Percentiles rank a stretch among this genome's conserved stretches.
phyloP scores from a whole-genome alignment of 169 alveolate genomes.

The Eimeria maxima region DNA sequence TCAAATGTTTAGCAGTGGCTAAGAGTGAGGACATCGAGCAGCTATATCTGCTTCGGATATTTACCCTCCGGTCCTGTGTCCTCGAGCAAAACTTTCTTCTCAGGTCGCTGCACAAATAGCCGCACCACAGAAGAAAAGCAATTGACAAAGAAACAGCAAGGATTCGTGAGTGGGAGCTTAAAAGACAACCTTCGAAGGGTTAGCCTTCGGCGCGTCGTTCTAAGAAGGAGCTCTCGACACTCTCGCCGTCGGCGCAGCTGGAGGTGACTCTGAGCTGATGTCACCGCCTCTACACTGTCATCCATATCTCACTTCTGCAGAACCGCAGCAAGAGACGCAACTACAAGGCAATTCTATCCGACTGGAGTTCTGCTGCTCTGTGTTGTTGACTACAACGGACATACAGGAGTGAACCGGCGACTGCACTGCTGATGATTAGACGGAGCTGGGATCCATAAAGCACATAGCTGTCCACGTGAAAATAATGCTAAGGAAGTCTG shows the following conservation, averaged over 20 bases:
- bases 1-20: too few relatives aligned
- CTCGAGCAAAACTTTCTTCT: neutral
- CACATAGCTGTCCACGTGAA: neutral
- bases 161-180: neutral
- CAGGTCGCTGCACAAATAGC: neutral
- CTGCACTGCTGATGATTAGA: neutral
- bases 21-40: neutral
- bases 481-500: neutral
- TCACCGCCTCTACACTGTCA: neutral
- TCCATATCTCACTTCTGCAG: constrained; percentile 2
- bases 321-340: neutral
- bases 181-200: too few relatives aligned
- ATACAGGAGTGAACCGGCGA: neutral
- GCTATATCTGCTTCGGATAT: neutral
- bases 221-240: neutral
- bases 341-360: neutral
- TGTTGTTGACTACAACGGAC: neutral
- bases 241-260: neutral
- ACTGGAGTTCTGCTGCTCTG: neutral
- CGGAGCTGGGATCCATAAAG: neutral
- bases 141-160: neutral
- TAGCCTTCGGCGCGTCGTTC: neutral
- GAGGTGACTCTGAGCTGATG: neutral
- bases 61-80: neutral
- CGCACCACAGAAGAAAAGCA: neutral